Percentiles rank a stretch among this genome's conserved stretches.
phyloP scores from a whole-genome alignment of 2,329 filamentous ascomycete genomes.

The Chrysoporthe cubensis region DNA sequence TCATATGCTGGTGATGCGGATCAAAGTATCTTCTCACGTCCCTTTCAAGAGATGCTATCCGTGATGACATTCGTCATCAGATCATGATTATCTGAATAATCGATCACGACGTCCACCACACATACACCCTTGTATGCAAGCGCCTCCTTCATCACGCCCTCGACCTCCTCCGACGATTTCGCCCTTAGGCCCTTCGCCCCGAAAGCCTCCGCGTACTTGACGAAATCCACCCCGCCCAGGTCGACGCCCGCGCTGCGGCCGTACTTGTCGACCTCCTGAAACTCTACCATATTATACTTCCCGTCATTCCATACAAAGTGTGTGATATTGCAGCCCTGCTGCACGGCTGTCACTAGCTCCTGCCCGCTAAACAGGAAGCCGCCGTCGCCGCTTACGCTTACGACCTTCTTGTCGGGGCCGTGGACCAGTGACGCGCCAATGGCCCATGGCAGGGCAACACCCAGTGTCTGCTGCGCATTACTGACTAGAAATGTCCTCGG shows the following conservation, averaged over 20 bases:
- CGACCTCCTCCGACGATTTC: slow-evolving; percentile 42
- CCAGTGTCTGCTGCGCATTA: slow-evolving; percentile 54
- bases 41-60: slow-evolving; percentile 31
- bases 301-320: slow-evolving; percentile 56
- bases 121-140: slow-evolving; percentile 46
- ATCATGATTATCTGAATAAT: slow-evolving; percentile 47
- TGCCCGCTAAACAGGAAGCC: slow-evolving; percentile 54
- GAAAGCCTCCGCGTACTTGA: slow-evolving; percentile 50
- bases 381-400: slow-evolving; percentile 50
- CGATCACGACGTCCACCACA: slow-evolving; percentile 51
- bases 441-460: slow-evolving; percentile 52
- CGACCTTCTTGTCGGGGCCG: slow-evolving; percentile 46
- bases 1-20: too few relatives aligned
- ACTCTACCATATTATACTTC: slow-evolving; percentile 55
- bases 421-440: slow-evolving; percentile 50
- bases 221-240: slow-evolving; percentile 52
- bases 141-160: slow-evolving; percentile 48
- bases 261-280: slow-evolving; percentile 55
- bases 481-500: slow-evolving; percentile 50
- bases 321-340: slow-evolving; percentile 52
- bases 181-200: slow-evolving; percentile 50
- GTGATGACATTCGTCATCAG: slow-evolving; percentile 45
- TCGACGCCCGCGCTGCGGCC: slow-evolving; percentile 48
- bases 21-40: not conserved
- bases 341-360: slow-evolving; percentile 50